A percentile compares a stretch with the other conserved stretches of the same genome.
Evolutionary conservation across 1,139 yeast genomes (phyloP).

Genomic region (Geotrichum histeridarum): DNA sequence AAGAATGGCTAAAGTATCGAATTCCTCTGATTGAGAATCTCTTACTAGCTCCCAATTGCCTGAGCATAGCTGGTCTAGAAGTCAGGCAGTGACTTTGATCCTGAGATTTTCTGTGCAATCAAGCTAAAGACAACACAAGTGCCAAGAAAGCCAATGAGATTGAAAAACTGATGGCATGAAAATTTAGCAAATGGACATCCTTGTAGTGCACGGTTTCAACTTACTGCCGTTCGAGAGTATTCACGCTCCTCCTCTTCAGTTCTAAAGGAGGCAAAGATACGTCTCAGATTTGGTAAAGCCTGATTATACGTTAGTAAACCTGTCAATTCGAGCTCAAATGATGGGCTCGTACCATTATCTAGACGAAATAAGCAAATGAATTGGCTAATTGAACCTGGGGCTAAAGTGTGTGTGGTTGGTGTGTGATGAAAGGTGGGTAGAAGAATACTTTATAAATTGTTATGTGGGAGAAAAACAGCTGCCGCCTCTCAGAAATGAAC

Average conservation of each 20-base stretch:
- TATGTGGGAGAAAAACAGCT: neutral
- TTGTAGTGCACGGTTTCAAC: slow-evolving; percentile 19
- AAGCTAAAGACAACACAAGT: slow-evolving; percentile 76
- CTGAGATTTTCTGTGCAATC: slow-evolving; percentile 57
- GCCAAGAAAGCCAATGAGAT: slow-evolving; percentile 72
- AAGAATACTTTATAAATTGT: neutral
- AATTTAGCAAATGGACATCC: neutral
- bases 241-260: slow-evolving; percentile 80
- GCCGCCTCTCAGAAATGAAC: neutral
- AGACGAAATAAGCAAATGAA: neutral
- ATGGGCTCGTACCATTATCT: neutral
- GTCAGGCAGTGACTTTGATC: slow-evolving; percentile 16
- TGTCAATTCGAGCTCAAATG: neutral
- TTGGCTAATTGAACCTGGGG: neutral
- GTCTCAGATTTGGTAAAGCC: slow-evolving; percentile 58
- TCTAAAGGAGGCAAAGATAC: slow-evolving; percentile 75
- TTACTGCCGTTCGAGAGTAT: slow-evolving; percentile 65
- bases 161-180: slow-evolving; percentile 48
- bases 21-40: neutral
- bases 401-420: neutral
- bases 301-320: slow-evolving; percentile 7
- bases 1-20: neutral
- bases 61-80: neutral
- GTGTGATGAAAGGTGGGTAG: neutral
- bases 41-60: neutral